Percentiles rank a stretch among this genome's conserved stretches.
Conservation (phyloP, 139 green algal genomes). For the Yamagishiella unicocca region DNA sequence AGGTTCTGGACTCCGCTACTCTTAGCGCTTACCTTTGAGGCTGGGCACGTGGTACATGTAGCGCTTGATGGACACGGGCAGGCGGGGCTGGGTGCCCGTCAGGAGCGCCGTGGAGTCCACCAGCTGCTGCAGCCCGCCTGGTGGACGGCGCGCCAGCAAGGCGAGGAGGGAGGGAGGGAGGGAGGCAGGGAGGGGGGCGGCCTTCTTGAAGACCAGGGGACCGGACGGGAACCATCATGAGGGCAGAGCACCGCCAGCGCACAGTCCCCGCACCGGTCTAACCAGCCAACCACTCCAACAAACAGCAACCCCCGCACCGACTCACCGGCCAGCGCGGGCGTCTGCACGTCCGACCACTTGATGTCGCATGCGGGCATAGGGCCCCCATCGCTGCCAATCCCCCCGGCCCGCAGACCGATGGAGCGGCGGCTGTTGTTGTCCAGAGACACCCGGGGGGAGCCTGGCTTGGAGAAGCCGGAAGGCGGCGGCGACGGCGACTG, state of each 20-base stretch:
- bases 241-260: too few relatives aligned
- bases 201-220: too few relatives aligned
- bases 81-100: slow-evolving; percentile 5
- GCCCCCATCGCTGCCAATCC: slow-evolving; percentile 23
- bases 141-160: background rate
- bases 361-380: slow-evolving; percentile 9
- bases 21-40: slow-evolving; percentile 21
- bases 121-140: slow-evolving; percentile 35
- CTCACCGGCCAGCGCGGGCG: slow-evolving; percentile 20
- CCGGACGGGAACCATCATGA: too few relatives aligned
- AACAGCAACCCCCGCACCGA: background rate
- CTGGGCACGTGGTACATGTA: slow-evolving; percentile 40
- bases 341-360: slow-evolving; percentile 45
- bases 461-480: background rate
- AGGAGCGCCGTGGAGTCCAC: background rate
- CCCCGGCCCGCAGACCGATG: background rate
- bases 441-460: background rate
- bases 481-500: background rate
- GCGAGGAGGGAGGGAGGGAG: background rate
- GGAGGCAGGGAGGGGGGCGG: background rate
- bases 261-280: too few relatives aligned
- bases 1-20: too few relatives aligned
- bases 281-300: too few relatives aligned
- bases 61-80: slow-evolving; percentile 34
- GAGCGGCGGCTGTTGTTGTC: background rate